Evolutionary conservation across 169 alveolate species (phyloP).

Genomic region (Toxoplasma gondii): DNA sequence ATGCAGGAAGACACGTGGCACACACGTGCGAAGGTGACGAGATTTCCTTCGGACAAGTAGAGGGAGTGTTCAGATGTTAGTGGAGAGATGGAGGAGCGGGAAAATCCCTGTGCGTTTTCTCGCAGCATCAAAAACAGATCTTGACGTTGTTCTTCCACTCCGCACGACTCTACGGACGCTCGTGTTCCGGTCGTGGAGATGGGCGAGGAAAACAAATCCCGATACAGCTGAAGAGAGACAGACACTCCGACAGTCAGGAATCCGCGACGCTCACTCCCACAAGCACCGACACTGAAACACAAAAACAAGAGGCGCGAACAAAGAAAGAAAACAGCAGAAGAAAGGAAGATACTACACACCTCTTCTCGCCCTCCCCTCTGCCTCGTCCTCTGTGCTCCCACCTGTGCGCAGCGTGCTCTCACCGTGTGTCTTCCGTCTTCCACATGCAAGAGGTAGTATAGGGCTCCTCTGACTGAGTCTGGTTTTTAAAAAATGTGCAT

Average conservation of each 20-base stretch:
- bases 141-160: neutral
- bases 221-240: neutral
- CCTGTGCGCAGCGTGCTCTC: neutral
- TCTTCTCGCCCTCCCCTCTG: neutral
- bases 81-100: neutral
- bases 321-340: neutral
- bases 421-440: neutral
- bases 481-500: neutral
- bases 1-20: conserved; percentile 4
- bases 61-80: neutral
- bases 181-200: neutral
- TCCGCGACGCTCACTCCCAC: no score
- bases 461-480: neutral
- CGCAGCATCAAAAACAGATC: neutral
- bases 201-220: neutral
- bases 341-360: neutral
- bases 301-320: no score
- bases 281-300: no score
- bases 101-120: no score
- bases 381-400: neutral
- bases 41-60: neutral
- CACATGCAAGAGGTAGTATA: neutral
- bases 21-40: neutral
- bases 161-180: neutral
- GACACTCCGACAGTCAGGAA: neutral